phyloP scores from a whole-genome alignment of 2,329 filamentous ascomycete species.

The Falciphora oryzae region DNA sequence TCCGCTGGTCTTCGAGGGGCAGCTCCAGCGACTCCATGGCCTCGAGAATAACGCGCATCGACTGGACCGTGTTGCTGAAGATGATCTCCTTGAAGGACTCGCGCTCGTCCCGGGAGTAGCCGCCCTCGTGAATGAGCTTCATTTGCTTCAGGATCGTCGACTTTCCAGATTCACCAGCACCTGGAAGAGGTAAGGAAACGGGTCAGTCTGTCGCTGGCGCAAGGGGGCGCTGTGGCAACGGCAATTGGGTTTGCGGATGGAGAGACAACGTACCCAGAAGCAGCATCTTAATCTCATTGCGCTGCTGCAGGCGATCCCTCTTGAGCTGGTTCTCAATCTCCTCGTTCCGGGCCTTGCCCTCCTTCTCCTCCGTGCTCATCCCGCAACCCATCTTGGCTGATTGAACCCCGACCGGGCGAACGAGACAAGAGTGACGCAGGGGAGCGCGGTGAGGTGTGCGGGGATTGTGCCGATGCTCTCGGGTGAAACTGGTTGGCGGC shows the following conservation, averaged over 20 bases:
- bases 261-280: conserved; percentile 69
- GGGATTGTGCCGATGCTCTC: not conserved
- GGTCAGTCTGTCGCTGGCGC: not conserved
- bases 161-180: conserved; percentile 96
- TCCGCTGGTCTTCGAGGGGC: conserved; percentile 82
- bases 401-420: conserved; percentile 14
- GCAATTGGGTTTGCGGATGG: not conserved
- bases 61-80: conserved; percentile 65
- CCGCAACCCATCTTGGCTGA: conserved; percentile 91
- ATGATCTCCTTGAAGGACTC: conserved; percentile 68
- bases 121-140: conserved; percentile 99
- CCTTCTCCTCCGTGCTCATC: conserved; percentile 99
- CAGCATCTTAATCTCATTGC: conserved; percentile 99
- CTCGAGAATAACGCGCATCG: conserved; percentile 64
- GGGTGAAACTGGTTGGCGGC: not conserved
- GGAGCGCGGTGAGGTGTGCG: not conserved
- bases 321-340: conserved; percentile 99
- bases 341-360: conserved; percentile 99
- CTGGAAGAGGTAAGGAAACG: conserved; percentile 41
- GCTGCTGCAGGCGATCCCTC: conserved; percentile 96
- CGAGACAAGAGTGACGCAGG: not conserved
- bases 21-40: conserved; percentile 67
- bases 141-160: conserved; percentile 94
- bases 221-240: too few relatives aligned
- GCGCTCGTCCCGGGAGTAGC: conserved; percentile 86